Percentiles rank a stretch among this genome's conserved stretches.
phyloP scores from a whole-genome alignment of 140 eudicot genomes.

The Stevia rebaudiana region DNA sequence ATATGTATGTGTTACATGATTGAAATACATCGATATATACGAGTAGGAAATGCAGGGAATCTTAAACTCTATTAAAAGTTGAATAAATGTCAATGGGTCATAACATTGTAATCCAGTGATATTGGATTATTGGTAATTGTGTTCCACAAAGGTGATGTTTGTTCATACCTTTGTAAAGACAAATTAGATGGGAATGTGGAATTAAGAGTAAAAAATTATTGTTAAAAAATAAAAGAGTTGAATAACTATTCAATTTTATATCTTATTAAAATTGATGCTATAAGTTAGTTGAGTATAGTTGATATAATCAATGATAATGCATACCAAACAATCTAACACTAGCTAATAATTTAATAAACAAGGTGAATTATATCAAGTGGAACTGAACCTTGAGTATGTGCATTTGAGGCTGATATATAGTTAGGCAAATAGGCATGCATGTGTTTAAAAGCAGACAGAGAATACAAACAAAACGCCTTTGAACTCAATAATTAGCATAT shows the following conservation, averaged over 20 bases:
- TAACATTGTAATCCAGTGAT: too few relatives aligned
- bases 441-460: slow-evolving; percentile 4
- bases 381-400: not conserved
- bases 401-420: not conserved
- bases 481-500: slow-evolving; percentile 27
- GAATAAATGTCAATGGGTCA: too few relatives aligned
- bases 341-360: not conserved
- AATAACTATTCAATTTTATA: not conserved
- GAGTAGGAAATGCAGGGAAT: too few relatives aligned
- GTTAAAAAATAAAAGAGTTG: too few relatives aligned
- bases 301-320: not conserved
- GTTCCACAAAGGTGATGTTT: too few relatives aligned
- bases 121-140: too few relatives aligned
- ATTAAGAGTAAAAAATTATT: too few relatives aligned
- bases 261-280: not conserved
- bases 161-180: too few relatives aligned
- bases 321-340: not conserved
- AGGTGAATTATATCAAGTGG: not conserved
- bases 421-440: not conserved
- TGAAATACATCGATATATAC: too few relatives aligned
- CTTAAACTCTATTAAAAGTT: too few relatives aligned
- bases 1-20: too few relatives aligned
- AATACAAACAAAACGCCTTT: slow-evolving; percentile 18
- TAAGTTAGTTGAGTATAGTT: not conserved
- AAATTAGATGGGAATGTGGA: too few relatives aligned